phyloP scores from a whole-genome alignment of 2,329 filamentous ascomycete species.

The Aspergillus ochraceoroseus region DNA sequence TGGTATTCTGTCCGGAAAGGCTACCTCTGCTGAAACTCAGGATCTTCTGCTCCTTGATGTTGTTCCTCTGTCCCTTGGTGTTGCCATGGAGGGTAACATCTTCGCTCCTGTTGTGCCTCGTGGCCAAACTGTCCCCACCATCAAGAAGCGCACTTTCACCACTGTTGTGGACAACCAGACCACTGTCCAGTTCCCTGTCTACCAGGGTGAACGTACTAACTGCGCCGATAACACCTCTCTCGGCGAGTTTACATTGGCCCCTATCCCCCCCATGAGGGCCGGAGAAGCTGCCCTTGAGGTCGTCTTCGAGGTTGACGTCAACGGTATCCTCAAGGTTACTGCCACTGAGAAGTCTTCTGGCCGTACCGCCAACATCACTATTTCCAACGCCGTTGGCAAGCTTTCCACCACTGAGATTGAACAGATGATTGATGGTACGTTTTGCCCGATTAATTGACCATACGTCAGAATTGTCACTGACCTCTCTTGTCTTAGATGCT shows the following conservation, averaged over 20 bases:
- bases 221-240: conserved; percentile 98
- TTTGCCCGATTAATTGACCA: background rate
- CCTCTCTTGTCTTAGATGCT: conserved; percentile 59
- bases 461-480: background rate
- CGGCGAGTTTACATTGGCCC: conserved; percentile 93
- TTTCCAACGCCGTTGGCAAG: conserved; percentile 99
- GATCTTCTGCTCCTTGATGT: conserved; percentile 96
- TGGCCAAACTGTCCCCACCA: conserved; percentile 67
- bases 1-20: conserved; percentile 97
- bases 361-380: conserved; percentile 98
- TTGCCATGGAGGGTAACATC: conserved; percentile 99
- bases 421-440: conserved; percentile 82
- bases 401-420: conserved; percentile 92
- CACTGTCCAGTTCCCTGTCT: conserved; percentile 87
- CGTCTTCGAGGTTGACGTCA: conserved; percentile 99
- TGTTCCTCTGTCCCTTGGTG: conserved; percentile 91
- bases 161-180: conserved; percentile 64
- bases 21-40: conserved; percentile 86
- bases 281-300: conserved; percentile 96
- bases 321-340: conserved; percentile 99
- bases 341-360: conserved; percentile 98
- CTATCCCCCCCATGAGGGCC: conserved; percentile 79
- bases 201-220: conserved; percentile 94
- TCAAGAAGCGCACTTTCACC: conserved; percentile 88
- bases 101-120: conserved; percentile 89